A percentile compares a stretch with the other conserved stretches of the same genome.
Conservation (phyloP, 192 early-diverging fungal genomes). For the Entomortierella beljakovae region DNA sequence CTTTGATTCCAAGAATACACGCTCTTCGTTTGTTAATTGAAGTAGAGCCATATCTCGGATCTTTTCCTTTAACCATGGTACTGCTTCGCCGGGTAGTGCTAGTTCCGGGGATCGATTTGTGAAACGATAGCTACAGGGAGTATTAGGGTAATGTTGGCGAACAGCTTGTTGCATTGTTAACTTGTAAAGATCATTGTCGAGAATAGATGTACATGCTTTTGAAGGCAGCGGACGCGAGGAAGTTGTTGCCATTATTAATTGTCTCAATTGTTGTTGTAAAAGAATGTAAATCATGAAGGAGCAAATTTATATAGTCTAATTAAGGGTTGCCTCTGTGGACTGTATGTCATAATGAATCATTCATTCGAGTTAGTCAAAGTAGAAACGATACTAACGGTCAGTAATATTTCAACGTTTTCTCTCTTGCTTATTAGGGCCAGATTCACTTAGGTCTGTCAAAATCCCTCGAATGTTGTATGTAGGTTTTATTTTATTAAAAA, state of each 20-base stretch:
- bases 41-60: constrained; percentile 61
- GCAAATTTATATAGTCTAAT: background rate
- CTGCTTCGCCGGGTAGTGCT: constrained; percentile 13
- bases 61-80: constrained; percentile 41
- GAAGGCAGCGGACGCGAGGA: background rate
- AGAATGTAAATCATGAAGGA: background rate
- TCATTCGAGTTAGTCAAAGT: too few species aligned
- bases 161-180: constrained; percentile 87
- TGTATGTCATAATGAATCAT: too few species aligned
- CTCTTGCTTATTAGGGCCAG: too few species aligned
- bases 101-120: constrained; percentile 66
- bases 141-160: constrained; percentile 73
- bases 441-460: too few species aligned
- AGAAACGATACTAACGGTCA: too few species aligned
- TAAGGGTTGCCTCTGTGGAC: too few species aligned
- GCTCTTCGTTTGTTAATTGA: constrained; percentile 53
- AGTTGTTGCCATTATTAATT: background rate
- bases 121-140: constrained; percentile 70
- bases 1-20: constrained; percentile 47
- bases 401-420: too few species aligned
- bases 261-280: background rate
- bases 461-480: too few species aligned
- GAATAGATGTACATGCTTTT: constrained; percentile 64
- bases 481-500: too few species aligned
- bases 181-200: constrained; percentile 89